phyloP scores from a whole-genome alignment of 768 basidiomycete species.

The Suillus hirtellus region DNA sequence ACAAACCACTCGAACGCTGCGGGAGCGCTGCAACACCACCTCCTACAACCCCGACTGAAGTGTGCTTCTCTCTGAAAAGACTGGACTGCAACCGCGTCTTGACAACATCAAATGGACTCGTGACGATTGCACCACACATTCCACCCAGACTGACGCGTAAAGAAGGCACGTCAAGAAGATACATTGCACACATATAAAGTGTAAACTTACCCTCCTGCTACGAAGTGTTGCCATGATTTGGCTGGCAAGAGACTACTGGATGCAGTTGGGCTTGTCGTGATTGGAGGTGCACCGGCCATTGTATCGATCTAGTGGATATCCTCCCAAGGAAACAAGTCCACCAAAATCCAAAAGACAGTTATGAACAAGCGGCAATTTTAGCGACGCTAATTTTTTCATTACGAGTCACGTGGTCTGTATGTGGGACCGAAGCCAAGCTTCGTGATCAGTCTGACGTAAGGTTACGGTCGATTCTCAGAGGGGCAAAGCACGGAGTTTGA shows the following conservation, averaged over 20 bases:
- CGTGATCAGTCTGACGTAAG: no score
- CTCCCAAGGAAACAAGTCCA: neutral
- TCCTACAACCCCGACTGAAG: slow-evolving; percentile 33
- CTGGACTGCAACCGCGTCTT: slow-evolving; percentile 96
- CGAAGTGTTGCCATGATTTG: slow-evolving; percentile 83
- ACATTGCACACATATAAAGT: neutral
- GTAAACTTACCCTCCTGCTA: slow-evolving; percentile 76
- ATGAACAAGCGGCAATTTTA: neutral
- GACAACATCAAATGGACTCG: slow-evolving; percentile 97
- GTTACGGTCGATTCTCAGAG: no score
- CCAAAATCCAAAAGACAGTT: slow-evolving; percentile 5
- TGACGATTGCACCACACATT: slow-evolving; percentile 96
- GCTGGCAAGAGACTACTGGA: slow-evolving; percentile 51
- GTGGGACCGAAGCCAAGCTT: no score
- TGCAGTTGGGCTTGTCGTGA: slow-evolving; percentile 33
- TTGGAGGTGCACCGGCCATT: slow-evolving; percentile 24
- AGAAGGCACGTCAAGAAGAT: slow-evolving; percentile 8
- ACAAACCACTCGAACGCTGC: slow-evolving; percentile 48
- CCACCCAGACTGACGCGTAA: slow-evolving; percentile 72
- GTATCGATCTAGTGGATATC: slow-evolving; percentile 1
- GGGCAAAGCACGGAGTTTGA: no score
- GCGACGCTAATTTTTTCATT: slow-evolving; percentile 1
- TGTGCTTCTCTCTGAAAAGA: slow-evolving; percentile 60
- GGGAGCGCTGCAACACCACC: slow-evolving; percentile 33
- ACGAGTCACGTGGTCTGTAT: slow-evolving; percentile 1